These are phyloP conservation scores for Albugo candida DNA, from an alignment of 352 stramenopile species.

Conservation along the genomic window DNA sequence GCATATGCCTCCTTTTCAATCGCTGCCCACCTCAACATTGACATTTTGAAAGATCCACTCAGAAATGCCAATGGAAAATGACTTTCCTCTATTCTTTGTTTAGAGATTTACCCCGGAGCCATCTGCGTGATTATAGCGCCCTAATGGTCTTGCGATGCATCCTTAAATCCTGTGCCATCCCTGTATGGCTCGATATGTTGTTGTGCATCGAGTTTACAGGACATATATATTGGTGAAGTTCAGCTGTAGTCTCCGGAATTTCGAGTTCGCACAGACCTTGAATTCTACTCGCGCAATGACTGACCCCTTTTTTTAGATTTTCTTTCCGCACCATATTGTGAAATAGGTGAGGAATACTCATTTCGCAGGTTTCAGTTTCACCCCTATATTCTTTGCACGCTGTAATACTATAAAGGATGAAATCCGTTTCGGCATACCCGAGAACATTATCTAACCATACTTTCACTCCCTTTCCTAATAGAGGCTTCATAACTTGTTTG, in stretches of 20 bases:
- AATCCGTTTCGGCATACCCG: slow-evolving; percentile 3
- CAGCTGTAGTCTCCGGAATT: slow-evolving; percentile 1
- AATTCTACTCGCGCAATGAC: slow-evolving; percentile 8
- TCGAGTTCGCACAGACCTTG: slow-evolving; percentile 11
- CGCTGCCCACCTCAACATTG: too few species aligned
- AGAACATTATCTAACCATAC: slow-evolving; percentile 16
- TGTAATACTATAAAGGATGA: slow-evolving; percentile 5
- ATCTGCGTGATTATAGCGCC: too few species aligned
- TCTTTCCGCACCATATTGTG: too few species aligned
- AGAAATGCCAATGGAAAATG: too few species aligned
- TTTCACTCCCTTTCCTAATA: slow-evolving; percentile 8
- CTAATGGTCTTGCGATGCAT: slow-evolving; percentile 11
- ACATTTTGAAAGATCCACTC: too few species aligned
- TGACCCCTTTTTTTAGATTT: slow-evolving; percentile 1
- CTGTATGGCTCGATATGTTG: neutral
- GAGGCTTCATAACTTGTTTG: neutral
- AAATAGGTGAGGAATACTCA: slow-evolving; percentile 11
- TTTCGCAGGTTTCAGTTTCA: slow-evolving; percentile 18
- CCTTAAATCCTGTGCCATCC: neutral
- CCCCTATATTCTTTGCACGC: slow-evolving; percentile 8
- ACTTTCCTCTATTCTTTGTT: too few species aligned
- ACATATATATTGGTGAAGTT: slow-evolving; percentile 7
- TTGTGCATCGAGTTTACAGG: slow-evolving; percentile 4
- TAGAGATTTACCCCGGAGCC: too few species aligned
- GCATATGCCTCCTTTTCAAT: too few species aligned